Conservation (phyloP, 2,329 filamentous ascomycete genomes). For the Calonectria honghensis region DNA sequence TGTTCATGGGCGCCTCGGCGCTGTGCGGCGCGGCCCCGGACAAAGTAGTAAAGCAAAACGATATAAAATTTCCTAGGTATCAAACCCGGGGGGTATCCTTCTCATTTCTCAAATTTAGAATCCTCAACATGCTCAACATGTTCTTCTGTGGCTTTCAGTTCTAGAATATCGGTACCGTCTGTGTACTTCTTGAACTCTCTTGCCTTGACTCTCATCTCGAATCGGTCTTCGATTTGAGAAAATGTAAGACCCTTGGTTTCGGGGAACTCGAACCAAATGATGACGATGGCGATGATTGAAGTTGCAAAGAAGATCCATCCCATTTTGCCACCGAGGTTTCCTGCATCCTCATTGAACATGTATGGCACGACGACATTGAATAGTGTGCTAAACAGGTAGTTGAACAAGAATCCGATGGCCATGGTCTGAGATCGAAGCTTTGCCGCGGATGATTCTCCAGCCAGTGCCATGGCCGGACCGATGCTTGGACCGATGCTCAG, state of each 20-base stretch:
- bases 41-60: constrained; percentile 40
- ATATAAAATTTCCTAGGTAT: background rate
- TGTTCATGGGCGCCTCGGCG: constrained; percentile 55
- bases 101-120: background rate
- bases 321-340: constrained; percentile 26
- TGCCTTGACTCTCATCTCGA: constrained; percentile 28
- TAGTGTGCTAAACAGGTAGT: background rate
- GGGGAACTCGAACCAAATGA: constrained; percentile 38
- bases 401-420: constrained; percentile 26
- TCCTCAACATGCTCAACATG: constrained; percentile 23
- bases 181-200: constrained; percentile 17
- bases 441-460: constrained; percentile 15
- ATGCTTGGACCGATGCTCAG: constrained; percentile 10
- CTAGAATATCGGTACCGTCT: background rate
- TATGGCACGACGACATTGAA: constrained; percentile 36
- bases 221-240: constrained; percentile 30
- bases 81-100: background rate
- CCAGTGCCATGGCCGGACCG: constrained; percentile 22
- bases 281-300: constrained; percentile 1
- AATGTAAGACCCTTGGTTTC: constrained; percentile 42
- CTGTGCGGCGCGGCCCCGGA: constrained; percentile 64
- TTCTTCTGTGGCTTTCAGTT: constrained; percentile 13
- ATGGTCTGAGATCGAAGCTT: constrained; percentile 26
- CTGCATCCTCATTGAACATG: constrained; percentile 32
- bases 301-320: constrained; percentile 27